These are phyloP conservation scores for Conticribra weissflogii DNA, from an alignment of 108 stramenopile genomes.

Conservation along the genomic window DNA sequence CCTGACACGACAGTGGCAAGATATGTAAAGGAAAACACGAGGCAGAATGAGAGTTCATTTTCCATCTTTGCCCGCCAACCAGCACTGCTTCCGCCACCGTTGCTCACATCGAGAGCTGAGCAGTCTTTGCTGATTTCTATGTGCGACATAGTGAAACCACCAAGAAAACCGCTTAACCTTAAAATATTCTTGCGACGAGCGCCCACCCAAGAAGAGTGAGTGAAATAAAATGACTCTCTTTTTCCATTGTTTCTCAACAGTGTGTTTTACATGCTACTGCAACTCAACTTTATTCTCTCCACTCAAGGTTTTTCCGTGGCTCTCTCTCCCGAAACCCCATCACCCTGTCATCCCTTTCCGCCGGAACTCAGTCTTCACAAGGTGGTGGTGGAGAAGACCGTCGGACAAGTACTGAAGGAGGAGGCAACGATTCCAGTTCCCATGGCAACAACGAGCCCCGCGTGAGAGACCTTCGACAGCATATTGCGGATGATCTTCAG, in stretches of 20 bases:
- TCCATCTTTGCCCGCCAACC: conserved; percentile 21
- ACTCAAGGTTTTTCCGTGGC: conserved; percentile 87
- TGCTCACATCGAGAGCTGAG: conserved; percentile 54
- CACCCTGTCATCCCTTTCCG: conserved; percentile 49
- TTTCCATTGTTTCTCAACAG: no score
- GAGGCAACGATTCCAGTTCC: not conserved
- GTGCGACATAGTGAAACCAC: conserved; percentile 75
- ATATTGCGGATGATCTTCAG: conserved; percentile 84
- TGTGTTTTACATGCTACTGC: no score
- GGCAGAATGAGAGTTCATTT: not conserved
- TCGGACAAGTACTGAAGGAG: conserved; percentile 2
- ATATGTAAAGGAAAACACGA: not conserved
- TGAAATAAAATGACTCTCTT: no score
- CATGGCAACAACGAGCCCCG: conserved; percentile 62
- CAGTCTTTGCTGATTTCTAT: conserved; percentile 55
- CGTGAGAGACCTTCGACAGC: conserved; percentile 70
- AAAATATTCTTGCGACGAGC: conserved; percentile 82
- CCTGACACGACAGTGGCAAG: not conserved
- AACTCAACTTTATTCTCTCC: no score
- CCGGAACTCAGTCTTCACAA: conserved; percentile 23
- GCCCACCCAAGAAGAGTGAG: conserved; percentile 88
- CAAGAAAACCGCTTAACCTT: conserved; percentile 78
- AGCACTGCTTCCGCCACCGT: conserved; percentile 15
- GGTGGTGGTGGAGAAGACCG: conserved; percentile 25
- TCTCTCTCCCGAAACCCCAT: conserved; percentile 77